Evolutionary conservation across 257 asterid genomes (phyloP).

Genomic region (Nicotiana otophora): DNA sequence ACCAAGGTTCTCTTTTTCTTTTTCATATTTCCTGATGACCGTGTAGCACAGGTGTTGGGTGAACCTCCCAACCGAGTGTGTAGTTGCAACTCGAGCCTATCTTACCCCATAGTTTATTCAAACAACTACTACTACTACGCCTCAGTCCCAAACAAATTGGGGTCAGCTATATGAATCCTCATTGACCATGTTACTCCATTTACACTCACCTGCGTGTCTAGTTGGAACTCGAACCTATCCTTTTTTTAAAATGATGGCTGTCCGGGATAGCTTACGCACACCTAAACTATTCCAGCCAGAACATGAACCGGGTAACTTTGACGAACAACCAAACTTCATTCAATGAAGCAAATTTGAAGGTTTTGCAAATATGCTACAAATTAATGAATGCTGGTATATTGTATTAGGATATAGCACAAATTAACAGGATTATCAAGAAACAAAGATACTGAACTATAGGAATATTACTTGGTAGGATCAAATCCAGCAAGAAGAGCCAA

Average conservation of each 20-base stretch:
- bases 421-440: neutral
- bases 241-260: too few species aligned
- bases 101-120: neutral
- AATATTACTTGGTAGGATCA: slow-evolving; percentile 71
- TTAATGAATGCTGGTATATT: neutral
- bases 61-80: neutral
- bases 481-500: slow-evolving; percentile 83
- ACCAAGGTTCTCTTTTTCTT: neutral
- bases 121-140: too few species aligned
- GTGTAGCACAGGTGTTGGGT: neutral
- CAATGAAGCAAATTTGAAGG: neutral
- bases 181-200: too few species aligned
- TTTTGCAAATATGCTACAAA: neutral
- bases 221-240: too few species aligned
- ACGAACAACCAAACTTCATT: neutral
- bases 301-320: too few species aligned
- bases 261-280: too few species aligned
- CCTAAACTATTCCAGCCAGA: too few species aligned
- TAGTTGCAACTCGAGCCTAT: neutral
- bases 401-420: neutral
- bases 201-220: too few species aligned
- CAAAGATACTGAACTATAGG: neutral
- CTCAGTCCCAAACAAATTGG: too few species aligned
- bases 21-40: neutral
- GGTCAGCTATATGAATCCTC: too few species aligned